These are phyloP conservation scores for Uromyces viciae-fabae DNA, from an alignment of 1,284 basidiomycete genomes.

Conservation along the genomic window DNA sequence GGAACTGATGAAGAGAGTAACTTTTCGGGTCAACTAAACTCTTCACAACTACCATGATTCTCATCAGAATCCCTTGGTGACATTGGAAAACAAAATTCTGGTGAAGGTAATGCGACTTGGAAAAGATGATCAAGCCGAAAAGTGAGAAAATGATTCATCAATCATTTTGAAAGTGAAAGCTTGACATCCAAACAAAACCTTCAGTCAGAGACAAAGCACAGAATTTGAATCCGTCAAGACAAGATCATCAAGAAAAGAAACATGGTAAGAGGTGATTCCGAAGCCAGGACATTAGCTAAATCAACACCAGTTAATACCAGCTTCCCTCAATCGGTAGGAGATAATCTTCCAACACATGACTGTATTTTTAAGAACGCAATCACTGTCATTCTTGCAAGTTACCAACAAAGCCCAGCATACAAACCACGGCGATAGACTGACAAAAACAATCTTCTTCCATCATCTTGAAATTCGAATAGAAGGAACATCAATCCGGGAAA, in stretches of 20 bases:
- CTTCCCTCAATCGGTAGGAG: conserved; percentile 10
- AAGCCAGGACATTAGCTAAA: conserved; percentile 19
- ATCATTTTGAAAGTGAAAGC: not conserved
- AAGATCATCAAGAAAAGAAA: no score
- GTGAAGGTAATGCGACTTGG: conserved; percentile 13
- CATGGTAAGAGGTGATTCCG: conserved; percentile 19
- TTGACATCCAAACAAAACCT: no score
- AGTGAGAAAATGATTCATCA: conserved; percentile 6
- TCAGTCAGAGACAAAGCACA: no score
- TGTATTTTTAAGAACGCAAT: no score
- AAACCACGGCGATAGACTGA: conserved; percentile 11
- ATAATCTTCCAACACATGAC: conserved; percentile 21
- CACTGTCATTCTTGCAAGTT: no score
- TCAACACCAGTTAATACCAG: not conserved
- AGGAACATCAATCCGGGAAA: no score
- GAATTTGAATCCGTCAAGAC: no score
- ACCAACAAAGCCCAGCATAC: not conserved
- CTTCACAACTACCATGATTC: conserved; percentile 15
- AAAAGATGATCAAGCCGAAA: conserved; percentile 15
- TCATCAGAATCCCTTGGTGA: not conserved
- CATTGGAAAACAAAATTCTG: not conserved
- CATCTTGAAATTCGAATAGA: no score
- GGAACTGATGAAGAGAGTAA: not conserved
- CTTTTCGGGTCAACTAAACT: conserved; percentile 3
- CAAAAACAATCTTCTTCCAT: no score